These are phyloP conservation scores for Suhomyces ambrosiae DNA, from an alignment of 1,139 yeast species.

Conservation along the genomic window DNA sequence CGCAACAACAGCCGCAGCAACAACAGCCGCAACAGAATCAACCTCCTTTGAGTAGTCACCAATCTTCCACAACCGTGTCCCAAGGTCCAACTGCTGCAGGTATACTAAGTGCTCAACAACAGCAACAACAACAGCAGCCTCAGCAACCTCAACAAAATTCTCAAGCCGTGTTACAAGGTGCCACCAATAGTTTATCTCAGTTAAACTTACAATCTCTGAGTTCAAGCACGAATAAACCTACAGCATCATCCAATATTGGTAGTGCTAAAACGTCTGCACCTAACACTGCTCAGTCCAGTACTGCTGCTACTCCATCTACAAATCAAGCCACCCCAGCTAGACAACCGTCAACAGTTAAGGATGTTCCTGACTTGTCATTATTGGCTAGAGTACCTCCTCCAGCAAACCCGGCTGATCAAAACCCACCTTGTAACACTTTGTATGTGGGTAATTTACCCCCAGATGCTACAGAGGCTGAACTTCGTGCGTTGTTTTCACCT, in stretches of 20 bases:
- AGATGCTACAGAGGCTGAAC: conserved; percentile 92
- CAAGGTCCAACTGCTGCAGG: conserved; percentile 24
- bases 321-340: conserved; percentile 2
- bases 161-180: conserved; percentile 6
- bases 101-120: conserved; percentile 14
- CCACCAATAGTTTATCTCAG: conserved; percentile 8
- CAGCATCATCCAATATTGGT: conserved; percentile 1
- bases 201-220: conserved; percentile 6
- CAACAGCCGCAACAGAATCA: conserved; percentile 16
- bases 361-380: conserved; percentile 70
- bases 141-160: conserved; percentile 18
- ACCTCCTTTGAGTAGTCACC: conserved; percentile 10
- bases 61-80: conserved; percentile 8
- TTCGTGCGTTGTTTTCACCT: conserved; percentile 81
- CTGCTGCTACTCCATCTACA: conserved; percentile 2
- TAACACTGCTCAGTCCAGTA: neutral
- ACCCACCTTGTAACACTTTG: conserved; percentile 96
- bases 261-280: neutral
- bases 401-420: conserved; percentile 98
- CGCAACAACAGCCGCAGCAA: conserved; percentile 11
- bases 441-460: conserved; percentile 97
- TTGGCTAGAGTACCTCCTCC: conserved; percentile 89
- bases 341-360: conserved; percentile 25
- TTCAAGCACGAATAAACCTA: conserved; percentile 9
- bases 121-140: conserved; percentile 16